Percentiles rank a stretch among this genome's conserved stretches.
These are phyloP conservation scores for Geosiphon pyriformis DNA, from an alignment of 192 early-diverging fungal genomes.

Conservation along the genomic window DNA sequence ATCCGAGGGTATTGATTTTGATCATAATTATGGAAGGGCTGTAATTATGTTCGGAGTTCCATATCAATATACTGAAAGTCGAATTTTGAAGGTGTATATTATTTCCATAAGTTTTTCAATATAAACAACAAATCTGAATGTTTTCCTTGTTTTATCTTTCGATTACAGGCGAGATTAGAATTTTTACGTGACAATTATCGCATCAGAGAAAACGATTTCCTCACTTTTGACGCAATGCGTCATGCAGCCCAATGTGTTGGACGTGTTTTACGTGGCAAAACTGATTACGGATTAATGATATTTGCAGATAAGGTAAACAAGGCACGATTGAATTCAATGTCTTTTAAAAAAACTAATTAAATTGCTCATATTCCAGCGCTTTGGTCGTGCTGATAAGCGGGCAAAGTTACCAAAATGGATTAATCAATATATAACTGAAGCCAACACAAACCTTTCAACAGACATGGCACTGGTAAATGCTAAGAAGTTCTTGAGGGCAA, in stretches of 20 bases:
- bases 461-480: conserved; percentile 93
- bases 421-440: conserved; percentile 79
- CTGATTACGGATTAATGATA: conserved; percentile 98
- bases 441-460: conserved; percentile 86
- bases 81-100: conserved; percentile 73
- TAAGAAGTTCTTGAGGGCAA: conserved; percentile 88
- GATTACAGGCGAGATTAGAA: conserved; percentile 75
- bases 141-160: background rate
- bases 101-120: background rate
- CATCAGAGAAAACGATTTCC: conserved; percentile 97
- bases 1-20: conserved; percentile 99
- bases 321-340: background rate
- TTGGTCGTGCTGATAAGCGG: conserved; percentile 90
- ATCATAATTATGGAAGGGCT: conserved; percentile 98
- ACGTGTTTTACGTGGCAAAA: conserved; percentile 94
- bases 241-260: conserved; percentile 99
- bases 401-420: conserved; percentile 98
- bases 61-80: conserved; percentile 96
- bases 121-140: too few species aligned
- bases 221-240: conserved; percentile 98
- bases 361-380: conserved; percentile 49
- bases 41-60: conserved; percentile 99
- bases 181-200: conserved; percentile 89
- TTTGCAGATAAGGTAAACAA: conserved; percentile 86
- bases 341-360: conserved; percentile 4